A percentile compares a stretch with the other conserved stretches of the same genome.
phyloP scores from a whole-genome alignment of 129 eudicot genomes.

The Tagetes erecta region DNA sequence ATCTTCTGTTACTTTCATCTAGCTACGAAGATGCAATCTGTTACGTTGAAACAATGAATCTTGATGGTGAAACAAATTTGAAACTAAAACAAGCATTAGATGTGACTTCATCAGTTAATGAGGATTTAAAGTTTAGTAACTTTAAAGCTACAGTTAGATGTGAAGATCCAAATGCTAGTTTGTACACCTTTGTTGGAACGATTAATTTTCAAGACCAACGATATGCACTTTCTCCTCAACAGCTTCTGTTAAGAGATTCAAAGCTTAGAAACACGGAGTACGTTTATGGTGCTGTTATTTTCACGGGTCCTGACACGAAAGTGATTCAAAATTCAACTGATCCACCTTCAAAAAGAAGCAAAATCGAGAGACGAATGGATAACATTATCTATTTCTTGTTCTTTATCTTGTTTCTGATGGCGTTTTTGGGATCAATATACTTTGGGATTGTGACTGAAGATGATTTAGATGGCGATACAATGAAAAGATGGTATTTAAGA shows the following conservation, averaged over 20 bases:
- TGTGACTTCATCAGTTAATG: conserved; percentile 40
- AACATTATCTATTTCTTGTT: conserved; percentile 71
- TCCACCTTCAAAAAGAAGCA: conserved; percentile 92
- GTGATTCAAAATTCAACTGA: conserved; percentile 66
- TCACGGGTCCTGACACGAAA: conserved; percentile 62
- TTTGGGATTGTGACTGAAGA: conserved; percentile 67
- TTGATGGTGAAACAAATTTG: conserved; percentile 66
- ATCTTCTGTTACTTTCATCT: conserved; percentile 58
- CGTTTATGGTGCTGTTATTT: conserved; percentile 57
- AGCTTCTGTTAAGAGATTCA: conserved; percentile 60
- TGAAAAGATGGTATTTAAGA: conserved; percentile 80
- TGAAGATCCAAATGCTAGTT: conserved; percentile 67
- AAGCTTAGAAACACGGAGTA: conserved; percentile 59
- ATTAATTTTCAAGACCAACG: conserved; percentile 42
- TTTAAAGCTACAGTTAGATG: conserved; percentile 54
- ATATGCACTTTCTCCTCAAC: conserved; percentile 57
- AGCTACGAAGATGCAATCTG: conserved; percentile 65
- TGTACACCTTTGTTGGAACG: conserved; percentile 61
- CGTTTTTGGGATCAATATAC: conserved; percentile 65
- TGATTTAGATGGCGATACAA: conserved; percentile 49
- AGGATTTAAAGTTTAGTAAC: conserved; percentile 37
- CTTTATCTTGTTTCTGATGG: conserved; percentile 49
- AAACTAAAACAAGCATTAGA: conserved; percentile 59
- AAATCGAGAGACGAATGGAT: conserved; percentile 85
- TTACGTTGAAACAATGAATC: conserved; percentile 63